A percentile compares a stretch with the other conserved stretches of the same genome.
These are phyloP conservation scores for Extremus antarcticus DNA, from an alignment of 495 filamentous ascomycete species.

Conservation along the genomic window DNA sequence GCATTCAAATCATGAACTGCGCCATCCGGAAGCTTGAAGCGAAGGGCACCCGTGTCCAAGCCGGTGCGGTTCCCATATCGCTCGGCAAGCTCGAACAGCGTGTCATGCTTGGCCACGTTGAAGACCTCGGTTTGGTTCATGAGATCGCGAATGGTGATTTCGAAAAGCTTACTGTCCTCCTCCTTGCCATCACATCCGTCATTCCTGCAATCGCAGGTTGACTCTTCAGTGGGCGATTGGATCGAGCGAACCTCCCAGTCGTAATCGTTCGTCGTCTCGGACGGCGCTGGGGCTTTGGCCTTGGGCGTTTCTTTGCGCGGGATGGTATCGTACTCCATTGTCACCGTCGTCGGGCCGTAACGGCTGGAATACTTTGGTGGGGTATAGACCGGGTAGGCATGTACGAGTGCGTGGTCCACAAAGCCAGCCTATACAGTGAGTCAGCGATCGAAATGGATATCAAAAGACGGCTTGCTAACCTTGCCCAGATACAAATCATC, in stretches of 20 bases:
- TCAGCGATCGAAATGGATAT: background rate
- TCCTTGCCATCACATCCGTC: too few relatives aligned
- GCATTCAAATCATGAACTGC: background rate
- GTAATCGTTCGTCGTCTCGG: too few relatives aligned
- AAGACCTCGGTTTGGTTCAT: constrained; percentile 3
- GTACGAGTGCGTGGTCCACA: background rate
- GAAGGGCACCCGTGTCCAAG: background rate
- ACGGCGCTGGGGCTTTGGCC: too few relatives aligned
- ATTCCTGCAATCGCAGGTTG: too few relatives aligned
- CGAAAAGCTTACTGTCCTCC: background rate
- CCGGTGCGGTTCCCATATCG: background rate
- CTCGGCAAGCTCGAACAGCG: background rate
- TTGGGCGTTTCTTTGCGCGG: too few relatives aligned
- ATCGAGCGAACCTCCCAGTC: too few relatives aligned
- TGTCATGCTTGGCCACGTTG: background rate
- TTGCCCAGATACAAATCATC: background rate
- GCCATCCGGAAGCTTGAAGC: background rate
- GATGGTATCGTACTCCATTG: too few relatives aligned
- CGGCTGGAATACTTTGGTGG: too few relatives aligned
- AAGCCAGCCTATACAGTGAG: background rate
- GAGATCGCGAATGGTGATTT: constrained; percentile 7
- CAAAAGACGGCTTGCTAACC: background rate
- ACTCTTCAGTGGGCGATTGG: too few relatives aligned
- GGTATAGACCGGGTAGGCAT: background rate
- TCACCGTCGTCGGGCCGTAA: too few relatives aligned